A percentile compares a stretch with the other conserved stretches of the same genome.
phyloP scores from a whole-genome alignment of 2,329 filamentous ascomycete genomes.

The Colletotrichum nymphaeae region DNA sequence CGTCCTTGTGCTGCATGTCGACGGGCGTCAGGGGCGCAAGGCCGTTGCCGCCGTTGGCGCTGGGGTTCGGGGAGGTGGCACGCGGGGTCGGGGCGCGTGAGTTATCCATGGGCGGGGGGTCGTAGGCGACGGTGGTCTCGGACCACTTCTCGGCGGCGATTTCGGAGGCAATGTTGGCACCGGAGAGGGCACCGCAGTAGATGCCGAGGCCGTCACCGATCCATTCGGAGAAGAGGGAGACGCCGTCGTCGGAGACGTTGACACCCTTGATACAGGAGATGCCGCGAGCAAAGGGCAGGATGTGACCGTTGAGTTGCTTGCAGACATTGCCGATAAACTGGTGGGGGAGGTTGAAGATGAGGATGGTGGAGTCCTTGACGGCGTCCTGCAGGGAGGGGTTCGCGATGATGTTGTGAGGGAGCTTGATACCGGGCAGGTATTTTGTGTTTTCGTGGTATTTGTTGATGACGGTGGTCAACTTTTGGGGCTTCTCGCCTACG shows the following conservation, averaged over 20 bases:
- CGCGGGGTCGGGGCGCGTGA: conserved; percentile 77
- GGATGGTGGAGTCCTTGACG: conserved; percentile 85
- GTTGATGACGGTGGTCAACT: conserved; percentile 94
- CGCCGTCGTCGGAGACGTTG: conserved; percentile 86
- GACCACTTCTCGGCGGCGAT: conserved; percentile 97
- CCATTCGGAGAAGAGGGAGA: conserved; percentile 92
- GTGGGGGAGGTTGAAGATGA: conserved; percentile 97
- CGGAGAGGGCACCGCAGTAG: conserved; percentile 95
- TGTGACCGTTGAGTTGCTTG: conserved; percentile 85
- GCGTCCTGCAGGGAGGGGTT: conserved; percentile 85
- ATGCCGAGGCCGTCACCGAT: conserved; percentile 93
- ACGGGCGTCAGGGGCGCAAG: conserved; percentile 52
- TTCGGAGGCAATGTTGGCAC: conserved; percentile 95
- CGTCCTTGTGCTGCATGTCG: conserved; percentile 75
- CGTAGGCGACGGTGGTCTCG: conserved; percentile 96
- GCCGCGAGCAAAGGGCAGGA: conserved; percentile 90
- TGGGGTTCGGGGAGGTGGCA: conserved; percentile 58
- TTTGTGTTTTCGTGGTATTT: conserved; percentile 95
- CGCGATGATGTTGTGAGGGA: conserved; percentile 86
- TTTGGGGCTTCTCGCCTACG: conserved; percentile 76
- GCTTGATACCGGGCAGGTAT: conserved; percentile 89
- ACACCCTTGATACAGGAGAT: conserved; percentile 99
- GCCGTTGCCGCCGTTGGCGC: conserved; percentile 57
- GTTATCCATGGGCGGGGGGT: conserved; percentile 85
- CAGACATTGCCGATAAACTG: conserved; percentile 94